Evolutionary conservation across 2,329 filamentous ascomycete species (phyloP).

Genomic region (Arthrobotrys entomopaga): DNA sequence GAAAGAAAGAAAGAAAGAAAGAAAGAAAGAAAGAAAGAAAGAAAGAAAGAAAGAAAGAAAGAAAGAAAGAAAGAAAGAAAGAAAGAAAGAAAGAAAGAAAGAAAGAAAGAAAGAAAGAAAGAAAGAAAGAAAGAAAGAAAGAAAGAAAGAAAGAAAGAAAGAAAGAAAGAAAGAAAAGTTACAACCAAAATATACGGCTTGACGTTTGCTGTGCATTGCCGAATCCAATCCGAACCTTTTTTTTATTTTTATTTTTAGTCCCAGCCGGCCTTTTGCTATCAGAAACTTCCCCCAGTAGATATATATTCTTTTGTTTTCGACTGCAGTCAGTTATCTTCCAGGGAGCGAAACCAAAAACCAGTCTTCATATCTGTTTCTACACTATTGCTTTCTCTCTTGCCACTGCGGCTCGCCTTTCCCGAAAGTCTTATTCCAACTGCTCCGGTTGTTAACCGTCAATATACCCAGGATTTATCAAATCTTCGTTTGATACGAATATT

Average conservation of each 20-base stretch:
- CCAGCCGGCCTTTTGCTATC: constrained; percentile 24
- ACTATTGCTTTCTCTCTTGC: constrained; percentile 13
- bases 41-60: constrained; percentile 5
- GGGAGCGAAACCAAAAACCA: constrained; percentile 12
- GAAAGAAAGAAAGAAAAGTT: no score
- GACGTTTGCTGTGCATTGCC: constrained; percentile 56
- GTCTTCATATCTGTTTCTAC: constrained; percentile 23
- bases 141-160: constrained; percentile 10
- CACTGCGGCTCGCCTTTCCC: not conserved
- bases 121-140: constrained; percentile 5
- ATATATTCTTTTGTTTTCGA: not conserved
- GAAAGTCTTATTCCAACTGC: constrained; percentile 3
- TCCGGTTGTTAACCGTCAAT: constrained; percentile 8
- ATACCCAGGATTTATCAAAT: constrained; percentile 5
- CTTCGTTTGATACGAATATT: constrained; percentile 50
- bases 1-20: constrained; percentile 5
- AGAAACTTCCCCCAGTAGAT: constrained; percentile 1
- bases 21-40: constrained; percentile 5
- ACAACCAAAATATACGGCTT: constrained; percentile 21
- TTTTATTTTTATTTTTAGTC: constrained; percentile 19
- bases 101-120: constrained; percentile 5
- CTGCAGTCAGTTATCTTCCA: not conserved
- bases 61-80: constrained; percentile 5
- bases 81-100: constrained; percentile 5
- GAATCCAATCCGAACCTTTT: constrained; percentile 21